Percentiles rank a stretch among this genome's conserved stretches.
Evolutionary conservation across 192 early-diverging fungal species (phyloP).

Genomic region (Linnemannia elongata): DNA sequence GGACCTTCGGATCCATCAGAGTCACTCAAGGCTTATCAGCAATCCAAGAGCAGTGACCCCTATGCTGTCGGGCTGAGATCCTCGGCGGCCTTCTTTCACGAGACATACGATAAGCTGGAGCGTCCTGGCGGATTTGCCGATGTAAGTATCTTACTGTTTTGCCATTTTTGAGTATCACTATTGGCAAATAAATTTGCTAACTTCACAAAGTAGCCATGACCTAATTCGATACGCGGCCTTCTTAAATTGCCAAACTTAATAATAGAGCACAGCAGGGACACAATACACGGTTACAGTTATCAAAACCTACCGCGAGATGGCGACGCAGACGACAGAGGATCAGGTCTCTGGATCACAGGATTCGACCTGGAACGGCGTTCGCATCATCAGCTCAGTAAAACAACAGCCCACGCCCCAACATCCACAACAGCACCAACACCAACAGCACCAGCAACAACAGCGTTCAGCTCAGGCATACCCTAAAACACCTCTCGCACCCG

Average conservation of each 20-base stretch:
- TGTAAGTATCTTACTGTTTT: slow-evolving; percentile 23
- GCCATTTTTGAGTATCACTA: neutral
- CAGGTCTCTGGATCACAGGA: slow-evolving; percentile 5
- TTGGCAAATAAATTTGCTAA: neutral
- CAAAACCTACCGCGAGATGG: slow-evolving; percentile 43
- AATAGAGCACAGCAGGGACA: slow-evolving; percentile 27
- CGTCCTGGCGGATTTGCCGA: slow-evolving; percentile 23
- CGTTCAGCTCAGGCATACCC: neutral
- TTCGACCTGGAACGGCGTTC: slow-evolving; percentile 29
- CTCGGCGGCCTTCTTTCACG: slow-evolving; percentile 17
- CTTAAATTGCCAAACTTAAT: no score
- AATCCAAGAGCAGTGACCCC: slow-evolving; percentile 26
- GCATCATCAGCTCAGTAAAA: neutral
- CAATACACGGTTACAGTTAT: slow-evolving; percentile 9
- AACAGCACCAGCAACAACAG: neutral
- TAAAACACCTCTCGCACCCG: neutral
- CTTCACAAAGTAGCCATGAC: neutral
- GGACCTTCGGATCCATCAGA: slow-evolving; percentile 17
- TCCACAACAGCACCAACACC: neutral
- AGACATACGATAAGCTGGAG: slow-evolving; percentile 34
- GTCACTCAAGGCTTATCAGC: slow-evolving; percentile 25
- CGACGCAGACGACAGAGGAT: slow-evolving; percentile 53
- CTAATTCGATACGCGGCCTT: neutral
- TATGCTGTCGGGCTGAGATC: slow-evolving; percentile 15
- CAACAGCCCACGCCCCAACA: neutral